Conservation (phyloP, 176 grass and related monocot species). For the Lolium rigidum region DNA sequence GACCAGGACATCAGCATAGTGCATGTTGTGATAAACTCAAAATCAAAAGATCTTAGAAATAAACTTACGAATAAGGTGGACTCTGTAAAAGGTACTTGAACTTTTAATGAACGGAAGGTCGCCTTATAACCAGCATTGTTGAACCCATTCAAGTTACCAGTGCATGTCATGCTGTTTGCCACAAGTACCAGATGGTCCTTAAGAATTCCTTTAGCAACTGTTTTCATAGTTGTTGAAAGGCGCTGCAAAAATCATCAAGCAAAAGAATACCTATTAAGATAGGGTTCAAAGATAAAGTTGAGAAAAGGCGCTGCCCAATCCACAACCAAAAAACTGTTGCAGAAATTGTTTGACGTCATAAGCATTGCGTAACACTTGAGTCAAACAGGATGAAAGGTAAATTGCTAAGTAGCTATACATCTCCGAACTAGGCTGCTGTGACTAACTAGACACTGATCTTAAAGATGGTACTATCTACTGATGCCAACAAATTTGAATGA, state of each 20-base stretch:
- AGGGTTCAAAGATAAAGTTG: neutral
- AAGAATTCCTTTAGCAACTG: slow-evolving; percentile 80
- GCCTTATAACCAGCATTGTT: slow-evolving; percentile 82
- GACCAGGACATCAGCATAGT: slow-evolving; percentile 28
- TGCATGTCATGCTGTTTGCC: slow-evolving; percentile 90
- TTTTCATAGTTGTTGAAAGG: slow-evolving; percentile 67
- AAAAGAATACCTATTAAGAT: slow-evolving; percentile 19
- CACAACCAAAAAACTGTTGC: neutral
- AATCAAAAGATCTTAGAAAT: slow-evolving; percentile 15
- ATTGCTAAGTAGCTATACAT: neutral
- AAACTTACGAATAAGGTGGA: slow-evolving; percentile 93
- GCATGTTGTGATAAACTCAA: slow-evolving; percentile 42
- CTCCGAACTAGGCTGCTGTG: slow-evolving; percentile 4
- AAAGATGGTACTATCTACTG: neutral
- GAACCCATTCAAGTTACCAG: slow-evolving; percentile 88
- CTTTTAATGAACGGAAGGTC: slow-evolving; percentile 88
- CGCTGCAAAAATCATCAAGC: slow-evolving; percentile 63
- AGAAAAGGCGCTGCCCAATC: neutral
- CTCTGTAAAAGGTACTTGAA: slow-evolving; percentile 98
- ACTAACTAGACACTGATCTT: slow-evolving; percentile 10
- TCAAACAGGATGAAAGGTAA: slow-evolving; percentile 21
- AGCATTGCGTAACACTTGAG: slow-evolving; percentile 27
- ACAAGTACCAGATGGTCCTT: slow-evolving; percentile 93
- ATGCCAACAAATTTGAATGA: neutral
- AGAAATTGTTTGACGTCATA: neutral